Evolutionary conservation across 2,329 filamentous ascomycete genomes (phyloP).

Genomic region (Macroventuria anomochaeta): DNA sequence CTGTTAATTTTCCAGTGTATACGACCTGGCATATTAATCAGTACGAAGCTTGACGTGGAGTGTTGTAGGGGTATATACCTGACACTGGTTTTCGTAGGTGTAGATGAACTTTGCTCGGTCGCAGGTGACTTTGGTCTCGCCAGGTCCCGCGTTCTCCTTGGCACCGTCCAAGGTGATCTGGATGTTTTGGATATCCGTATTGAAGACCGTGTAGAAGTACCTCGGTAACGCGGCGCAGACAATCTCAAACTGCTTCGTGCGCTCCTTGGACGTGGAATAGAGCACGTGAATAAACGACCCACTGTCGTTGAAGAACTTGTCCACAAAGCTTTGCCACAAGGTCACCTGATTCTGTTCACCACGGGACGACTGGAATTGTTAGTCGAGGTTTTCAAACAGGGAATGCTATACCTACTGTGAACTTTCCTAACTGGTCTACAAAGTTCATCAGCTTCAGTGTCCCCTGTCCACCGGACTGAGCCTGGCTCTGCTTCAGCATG

Average conservation of each 20-base stretch:
- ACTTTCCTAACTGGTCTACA: conserved; percentile 62
- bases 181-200: conserved; percentile 80
- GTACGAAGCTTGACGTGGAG: not conserved
- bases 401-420: conserved; percentile 59
- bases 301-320: conserved; percentile 77
- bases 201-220: conserved; percentile 90
- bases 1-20: conserved; percentile 76
- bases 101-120: conserved; percentile 81
- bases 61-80: conserved; percentile 62
- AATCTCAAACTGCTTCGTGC: conserved; percentile 85
- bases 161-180: conserved; percentile 82
- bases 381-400: not conserved
- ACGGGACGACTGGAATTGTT: conserved; percentile 35
- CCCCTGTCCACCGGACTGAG: conserved; percentile 41
- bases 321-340: conserved; percentile 82
- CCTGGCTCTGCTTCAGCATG: conserved; percentile 41
- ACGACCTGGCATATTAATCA: conserved; percentile 65
- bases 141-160: conserved; percentile 63
- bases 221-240: conserved; percentile 79
- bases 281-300: conserved; percentile 80
- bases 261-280: conserved; percentile 59
- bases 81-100: conserved; percentile 83
- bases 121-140: conserved; percentile 77
- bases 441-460: conserved; percentile 63
- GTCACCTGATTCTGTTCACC: conserved; percentile 65